Conservation (phyloP, 495 filamentous ascomycete genomes). For the Lentithecium fluviatile region DNA sequence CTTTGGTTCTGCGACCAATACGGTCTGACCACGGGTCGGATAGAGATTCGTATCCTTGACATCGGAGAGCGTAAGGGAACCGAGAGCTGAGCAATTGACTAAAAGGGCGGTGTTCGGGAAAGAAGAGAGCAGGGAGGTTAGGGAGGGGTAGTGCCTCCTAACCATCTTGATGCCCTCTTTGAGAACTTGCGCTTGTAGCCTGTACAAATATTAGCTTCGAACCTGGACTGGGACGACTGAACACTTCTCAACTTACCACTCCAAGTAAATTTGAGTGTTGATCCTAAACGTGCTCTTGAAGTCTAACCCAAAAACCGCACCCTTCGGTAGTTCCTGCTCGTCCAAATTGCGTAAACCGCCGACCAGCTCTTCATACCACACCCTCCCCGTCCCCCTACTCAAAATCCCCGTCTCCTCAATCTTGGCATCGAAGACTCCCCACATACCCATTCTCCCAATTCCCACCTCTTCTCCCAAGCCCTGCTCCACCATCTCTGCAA, state of each 20-base stretch:
- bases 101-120: conserved; percentile 28
- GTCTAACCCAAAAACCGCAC: conserved; percentile 36
- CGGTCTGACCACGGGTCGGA: conserved; percentile 46
- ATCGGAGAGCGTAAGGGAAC: conserved; percentile 26
- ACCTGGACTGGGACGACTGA: no score
- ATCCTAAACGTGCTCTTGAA: conserved; percentile 34
- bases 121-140: conserved; percentile 5
- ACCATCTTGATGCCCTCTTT: conserved; percentile 12
- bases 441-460: conserved; percentile 30
- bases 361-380: conserved; percentile 40
- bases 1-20: conserved; percentile 43
- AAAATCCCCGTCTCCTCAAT: conserved; percentile 37
- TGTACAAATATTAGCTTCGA: not conserved
- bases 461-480: conserved; percentile 11
- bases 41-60: conserved; percentile 33
- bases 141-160: conserved; percentile 12
- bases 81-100: conserved; percentile 29
- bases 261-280: conserved; percentile 39
- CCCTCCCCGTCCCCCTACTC: conserved; percentile 34
- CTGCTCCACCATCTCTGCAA: conserved; percentile 28
- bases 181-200: conserved; percentile 31
- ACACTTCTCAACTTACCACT: conserved; percentile 20
- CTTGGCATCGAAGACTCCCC: conserved; percentile 35
- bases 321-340: conserved; percentile 29
- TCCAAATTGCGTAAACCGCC: conserved; percentile 25